These are phyloP conservation scores for Chlorella sp. DNA, from an alignment of 139 green algal species.

Conservation along the genomic window DNA sequence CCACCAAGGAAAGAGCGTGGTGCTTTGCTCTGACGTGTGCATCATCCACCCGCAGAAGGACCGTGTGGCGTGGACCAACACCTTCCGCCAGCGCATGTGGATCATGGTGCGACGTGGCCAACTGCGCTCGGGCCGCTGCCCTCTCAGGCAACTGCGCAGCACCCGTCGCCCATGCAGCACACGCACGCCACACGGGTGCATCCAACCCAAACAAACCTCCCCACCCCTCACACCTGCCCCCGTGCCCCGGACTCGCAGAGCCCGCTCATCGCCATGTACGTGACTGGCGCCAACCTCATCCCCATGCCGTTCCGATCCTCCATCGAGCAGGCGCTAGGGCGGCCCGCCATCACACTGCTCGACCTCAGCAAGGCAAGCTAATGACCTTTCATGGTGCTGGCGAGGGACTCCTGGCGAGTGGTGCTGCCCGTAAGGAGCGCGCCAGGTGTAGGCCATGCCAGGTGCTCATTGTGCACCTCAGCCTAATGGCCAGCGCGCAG, in stretches of 20 bases:
- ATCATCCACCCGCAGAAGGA: constrained; percentile 23
- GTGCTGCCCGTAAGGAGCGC: no score
- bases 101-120: constrained; percentile 9
- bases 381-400: no score
- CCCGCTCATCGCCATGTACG: constrained; percentile 14
- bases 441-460: no score
- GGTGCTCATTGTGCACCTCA: no score
- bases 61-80: constrained; percentile 5
- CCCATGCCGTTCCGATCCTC: constrained; percentile 10
- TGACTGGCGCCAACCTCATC: constrained; percentile 8
- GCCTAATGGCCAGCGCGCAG: no score
- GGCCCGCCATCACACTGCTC: neutral
- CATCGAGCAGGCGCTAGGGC: neutral
- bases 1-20: no score
- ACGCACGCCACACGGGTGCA: neutral
- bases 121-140: neutral
- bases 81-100: constrained; percentile 12
- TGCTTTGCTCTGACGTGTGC: no score
- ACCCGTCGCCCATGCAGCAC: neutral
- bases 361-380: neutral
- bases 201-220: no score
- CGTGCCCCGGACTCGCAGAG: no score
- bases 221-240: no score
- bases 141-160: neutral
- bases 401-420: no score